Conservation (phyloP, 192 early-diverging fungal species). For the Chytriomyces sp. region DNA sequence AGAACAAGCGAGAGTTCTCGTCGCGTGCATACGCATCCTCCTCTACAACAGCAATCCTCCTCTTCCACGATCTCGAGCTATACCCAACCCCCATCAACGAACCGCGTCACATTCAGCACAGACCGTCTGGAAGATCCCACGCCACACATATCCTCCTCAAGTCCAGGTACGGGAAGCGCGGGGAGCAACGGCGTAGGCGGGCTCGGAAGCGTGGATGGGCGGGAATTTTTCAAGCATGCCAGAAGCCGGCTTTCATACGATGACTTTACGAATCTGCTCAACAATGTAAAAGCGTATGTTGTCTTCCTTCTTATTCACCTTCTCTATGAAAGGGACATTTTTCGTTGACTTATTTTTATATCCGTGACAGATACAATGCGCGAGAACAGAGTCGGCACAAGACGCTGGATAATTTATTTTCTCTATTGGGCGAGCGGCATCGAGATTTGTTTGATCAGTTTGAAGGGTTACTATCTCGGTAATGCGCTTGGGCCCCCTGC, state of each 20-base stretch:
- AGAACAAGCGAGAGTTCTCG: no score
- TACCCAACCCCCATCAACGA: no score
- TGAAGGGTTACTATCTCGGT: constrained; percentile 16
- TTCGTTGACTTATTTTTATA: background rate
- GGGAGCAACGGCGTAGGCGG: background rate
- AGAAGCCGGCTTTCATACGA: constrained; percentile 3
- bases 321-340: background rate
- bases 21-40: no score
- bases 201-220: constrained; percentile 15
- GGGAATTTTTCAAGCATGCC: constrained; percentile 19
- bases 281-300: constrained; percentile 24
- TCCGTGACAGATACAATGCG: constrained; percentile 1
- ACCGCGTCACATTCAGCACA: no score
- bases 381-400: constrained; percentile 4
- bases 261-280: constrained; percentile 16
- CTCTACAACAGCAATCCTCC: no score
- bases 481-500: no score
- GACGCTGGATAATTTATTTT: background rate
- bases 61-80: no score
- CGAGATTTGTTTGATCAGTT: constrained; percentile 18
- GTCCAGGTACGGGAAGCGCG: background rate
- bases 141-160: no score
- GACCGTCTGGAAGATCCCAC: no score
- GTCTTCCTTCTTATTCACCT: background rate
- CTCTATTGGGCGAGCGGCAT: constrained; percentile 7